Evolutionary conservation across 441 rosid species (phyloP).

Genomic region (Croton laevigatus): DNA sequence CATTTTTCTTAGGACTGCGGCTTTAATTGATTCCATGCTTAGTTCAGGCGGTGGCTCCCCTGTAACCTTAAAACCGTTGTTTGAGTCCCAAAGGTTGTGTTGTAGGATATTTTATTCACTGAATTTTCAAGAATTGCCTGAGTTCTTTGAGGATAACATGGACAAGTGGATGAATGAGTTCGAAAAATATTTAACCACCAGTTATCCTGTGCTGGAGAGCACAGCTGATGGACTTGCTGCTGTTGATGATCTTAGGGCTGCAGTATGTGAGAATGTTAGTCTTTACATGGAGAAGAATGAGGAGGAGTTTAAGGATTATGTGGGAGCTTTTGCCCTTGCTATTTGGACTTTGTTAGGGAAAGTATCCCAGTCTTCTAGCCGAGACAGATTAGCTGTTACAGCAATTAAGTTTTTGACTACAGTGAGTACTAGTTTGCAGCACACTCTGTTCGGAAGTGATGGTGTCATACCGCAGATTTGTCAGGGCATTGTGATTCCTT

Average conservation of each 20-base stretch:
- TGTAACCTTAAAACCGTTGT: constrained; percentile 46
- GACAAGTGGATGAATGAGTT: constrained; percentile 87
- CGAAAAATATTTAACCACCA: constrained; percentile 58
- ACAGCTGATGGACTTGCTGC: constrained; percentile 48
- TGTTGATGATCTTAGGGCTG: constrained; percentile 77
- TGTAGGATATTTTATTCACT: constrained; percentile 82
- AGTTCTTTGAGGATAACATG: constrained; percentile 96
- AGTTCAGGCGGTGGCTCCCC: constrained; percentile 49
- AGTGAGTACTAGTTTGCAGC: constrained; percentile 91
- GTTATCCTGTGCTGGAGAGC: constrained; percentile 59
- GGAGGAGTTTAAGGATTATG: constrained; percentile 72
- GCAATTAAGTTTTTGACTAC: constrained; percentile 96
- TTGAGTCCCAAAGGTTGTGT: constrained; percentile 85
- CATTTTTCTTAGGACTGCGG: constrained; percentile 57
- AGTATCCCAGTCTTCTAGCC: constrained; percentile 64
- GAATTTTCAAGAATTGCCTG: constrained; percentile 91
- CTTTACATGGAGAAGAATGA: constrained; percentile 94
- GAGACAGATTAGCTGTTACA: constrained; percentile 75
- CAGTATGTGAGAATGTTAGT: constrained; percentile 90
- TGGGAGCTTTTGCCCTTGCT: constrained; percentile 72
- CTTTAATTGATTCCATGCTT: constrained; percentile 51
- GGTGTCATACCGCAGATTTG: constrained; percentile 84
- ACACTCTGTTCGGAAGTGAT: constrained; percentile 66
- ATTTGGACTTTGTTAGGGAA: constrained; percentile 82
- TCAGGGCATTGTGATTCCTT: constrained; percentile 85